A percentile compares a stretch with the other conserved stretches of the same genome.
Evolutionary conservation across 495 filamentous ascomycete genomes (phyloP).

Genomic region (Articulospora tetracladia): DNA sequence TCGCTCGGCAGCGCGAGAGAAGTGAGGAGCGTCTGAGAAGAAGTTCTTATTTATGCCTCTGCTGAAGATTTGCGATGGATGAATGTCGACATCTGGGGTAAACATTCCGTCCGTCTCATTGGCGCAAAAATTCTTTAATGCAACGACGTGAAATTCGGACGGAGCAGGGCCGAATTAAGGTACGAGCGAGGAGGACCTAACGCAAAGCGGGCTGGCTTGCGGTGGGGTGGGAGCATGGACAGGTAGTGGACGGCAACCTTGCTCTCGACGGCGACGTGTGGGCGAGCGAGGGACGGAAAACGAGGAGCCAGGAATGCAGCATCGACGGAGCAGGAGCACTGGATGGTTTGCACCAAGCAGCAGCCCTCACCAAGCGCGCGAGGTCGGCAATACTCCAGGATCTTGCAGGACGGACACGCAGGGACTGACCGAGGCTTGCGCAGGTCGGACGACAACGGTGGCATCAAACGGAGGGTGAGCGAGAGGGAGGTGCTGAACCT

Average conservation of each 20-base stretch:
- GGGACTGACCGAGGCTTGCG: neutral
- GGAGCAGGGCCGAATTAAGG: neutral
- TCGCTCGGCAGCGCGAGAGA: neutral
- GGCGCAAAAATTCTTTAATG: slow-evolving; percentile 16
- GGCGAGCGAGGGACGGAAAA: neutral
- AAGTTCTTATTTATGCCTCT: slow-evolving; percentile 14
- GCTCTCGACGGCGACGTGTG: neutral
- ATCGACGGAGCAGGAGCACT: neutral
- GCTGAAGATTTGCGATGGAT: neutral
- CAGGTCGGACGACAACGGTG: neutral
- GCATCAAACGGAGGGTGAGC: too few relatives aligned
- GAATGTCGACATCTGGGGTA: neutral
- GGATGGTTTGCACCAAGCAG: neutral
- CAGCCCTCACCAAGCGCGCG: neutral
- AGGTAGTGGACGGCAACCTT: neutral
- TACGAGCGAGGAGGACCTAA: neutral
- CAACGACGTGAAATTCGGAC: neutral
- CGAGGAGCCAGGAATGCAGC: neutral
- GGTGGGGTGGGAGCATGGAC: neutral
- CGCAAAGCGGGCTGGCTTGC: neutral
- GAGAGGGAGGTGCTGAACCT: too few relatives aligned
- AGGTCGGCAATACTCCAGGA: slow-evolving; percentile 4
- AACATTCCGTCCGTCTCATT: slow-evolving; percentile 4
- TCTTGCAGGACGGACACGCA: neutral
- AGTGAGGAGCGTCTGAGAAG: slow-evolving; percentile 7